These are phyloP conservation scores for Ceriops zippeliana DNA, from an alignment of 345 rosid species.

Conservation along the genomic window DNA sequence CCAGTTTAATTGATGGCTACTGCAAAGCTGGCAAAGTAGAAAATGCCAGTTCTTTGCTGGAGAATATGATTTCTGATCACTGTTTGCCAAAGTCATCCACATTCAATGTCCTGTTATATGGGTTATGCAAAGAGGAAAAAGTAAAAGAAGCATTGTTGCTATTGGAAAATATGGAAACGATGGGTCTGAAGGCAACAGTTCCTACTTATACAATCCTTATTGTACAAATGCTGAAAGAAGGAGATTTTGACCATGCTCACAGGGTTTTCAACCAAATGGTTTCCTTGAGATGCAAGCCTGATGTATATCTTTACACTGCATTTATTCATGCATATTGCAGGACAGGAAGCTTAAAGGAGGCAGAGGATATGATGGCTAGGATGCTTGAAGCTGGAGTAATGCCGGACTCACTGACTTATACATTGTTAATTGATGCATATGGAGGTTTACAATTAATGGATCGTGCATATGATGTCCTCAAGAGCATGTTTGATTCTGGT, in stretches of 20 bases:
- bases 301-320: slow-evolving; percentile 61
- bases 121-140: slow-evolving; percentile 56
- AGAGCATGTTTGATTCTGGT: slow-evolving; percentile 65
- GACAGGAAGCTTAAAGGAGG: slow-evolving; percentile 58
- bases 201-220: slow-evolving; percentile 70
- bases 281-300: slow-evolving; percentile 59
- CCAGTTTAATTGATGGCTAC: slow-evolving; percentile 77
- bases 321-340: slow-evolving; percentile 68
- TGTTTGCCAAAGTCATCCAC: slow-evolving; percentile 65
- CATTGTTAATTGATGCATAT: slow-evolving; percentile 61
- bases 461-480: slow-evolving; percentile 71
- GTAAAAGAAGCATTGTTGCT: slow-evolving; percentile 42
- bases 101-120: slow-evolving; percentile 72
- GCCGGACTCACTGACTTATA: slow-evolving; percentile 65
- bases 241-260: slow-evolving; percentile 56
- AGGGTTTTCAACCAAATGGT: slow-evolving; percentile 49
- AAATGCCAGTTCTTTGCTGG: slow-evolving; percentile 52
- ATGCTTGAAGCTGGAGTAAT: slow-evolving; percentile 59
- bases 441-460: slow-evolving; percentile 49
- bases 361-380: slow-evolving; percentile 55
- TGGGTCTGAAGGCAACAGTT: slow-evolving; percentile 51
- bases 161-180: slow-evolving; percentile 50
- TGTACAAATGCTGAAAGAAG: slow-evolving; percentile 52
- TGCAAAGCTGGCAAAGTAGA: slow-evolving; percentile 61
- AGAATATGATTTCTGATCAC: slow-evolving; percentile 50